Base-by-base conservation (phyloP, 148 eudicot genomes). In the Suaeda aralocaspica region DNA sequence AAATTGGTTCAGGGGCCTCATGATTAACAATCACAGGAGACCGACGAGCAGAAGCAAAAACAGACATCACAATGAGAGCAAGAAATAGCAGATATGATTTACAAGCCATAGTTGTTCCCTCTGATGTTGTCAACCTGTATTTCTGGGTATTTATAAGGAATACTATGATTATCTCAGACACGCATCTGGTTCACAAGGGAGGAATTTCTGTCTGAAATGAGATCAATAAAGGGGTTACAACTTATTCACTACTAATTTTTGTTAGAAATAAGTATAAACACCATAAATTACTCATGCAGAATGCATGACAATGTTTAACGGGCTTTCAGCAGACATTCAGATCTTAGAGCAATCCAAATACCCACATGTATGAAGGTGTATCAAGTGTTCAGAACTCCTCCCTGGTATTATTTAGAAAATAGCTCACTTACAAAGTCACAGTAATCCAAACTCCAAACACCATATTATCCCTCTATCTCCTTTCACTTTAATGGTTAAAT, bases 151-250 rank as follows among this genome's bases (percentile, higher is more conserved):
- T 22, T 72, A 67, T 45, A 46, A 10, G 15, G 22, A 21, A 3
- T 25, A 16, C 30, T 19, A 45, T 10, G 29, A 34, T 12, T n/a
- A 51, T 61, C 68, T 36, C 28, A 50, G 64, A 36, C 22, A 25
- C 29, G 64, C 29, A 45, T 68, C 45, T 68, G 63, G 19, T n/a
- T 63, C 65, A 63, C 64, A 66, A 49, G 55, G 56, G 57, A 72
- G 70, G 46, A 56, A 61, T 68, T 67, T 50, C 73, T 50, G 72
- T 69, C 68, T 60, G 56, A 48, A 72, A 77, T 12, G 24, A 68
- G 68, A 36, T 34, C 5, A 51, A 52, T 28, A 36, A 34, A 66
- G 29, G 14, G 53, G 26, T 44, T 22, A 30, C 67, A 48, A 6
- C 26, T 58, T 33, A n/a, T 57, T 29, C 21, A 22, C 59, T 76